Percentiles rank a stretch among this genome's conserved stretches.
Conservation (phyloP, 1,284 basidiomycete species). For the Filobasidium uniguttulatum region DNA sequence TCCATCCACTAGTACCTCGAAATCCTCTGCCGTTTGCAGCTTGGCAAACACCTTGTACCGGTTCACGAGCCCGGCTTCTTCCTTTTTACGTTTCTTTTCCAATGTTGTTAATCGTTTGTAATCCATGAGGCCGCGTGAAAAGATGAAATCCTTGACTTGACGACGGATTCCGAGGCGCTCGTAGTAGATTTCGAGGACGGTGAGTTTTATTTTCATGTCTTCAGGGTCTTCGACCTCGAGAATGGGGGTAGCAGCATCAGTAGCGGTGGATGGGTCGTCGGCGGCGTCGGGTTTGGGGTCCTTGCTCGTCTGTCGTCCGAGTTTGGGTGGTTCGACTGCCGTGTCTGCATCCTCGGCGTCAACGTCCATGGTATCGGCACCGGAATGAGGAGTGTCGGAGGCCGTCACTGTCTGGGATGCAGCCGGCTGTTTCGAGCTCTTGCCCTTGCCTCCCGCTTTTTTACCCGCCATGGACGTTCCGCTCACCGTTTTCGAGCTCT, state of each 20-base stretch:
- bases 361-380: constrained; percentile 17
- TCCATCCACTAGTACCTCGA: constrained; percentile 75
- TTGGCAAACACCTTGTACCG: constrained; percentile 84
- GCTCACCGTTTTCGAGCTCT: background rate
- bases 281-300: constrained; percentile 57
- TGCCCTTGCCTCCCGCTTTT: background rate
- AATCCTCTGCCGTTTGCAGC: constrained; percentile 82
- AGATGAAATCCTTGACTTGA: constrained; percentile 80
- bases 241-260: constrained; percentile 50
- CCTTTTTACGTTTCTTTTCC: constrained; percentile 79
- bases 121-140: constrained; percentile 79
- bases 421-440: background rate
- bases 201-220: constrained; percentile 80
- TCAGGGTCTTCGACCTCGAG: constrained; percentile 65
- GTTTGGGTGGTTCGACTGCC: constrained; percentile 5
- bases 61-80: constrained; percentile 80
- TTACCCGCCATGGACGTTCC: background rate
- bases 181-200: constrained; percentile 81
- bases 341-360: constrained; percentile 15
- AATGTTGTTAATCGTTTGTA: constrained; percentile 86
- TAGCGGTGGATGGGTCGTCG: constrained; percentile 50
- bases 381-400: background rate
- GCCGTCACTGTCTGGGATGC: background rate
- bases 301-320: constrained; percentile 36
- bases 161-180: constrained; percentile 78